Conservation (phyloP, 140 eudicot species). For the Oenanthe javanica region DNA sequence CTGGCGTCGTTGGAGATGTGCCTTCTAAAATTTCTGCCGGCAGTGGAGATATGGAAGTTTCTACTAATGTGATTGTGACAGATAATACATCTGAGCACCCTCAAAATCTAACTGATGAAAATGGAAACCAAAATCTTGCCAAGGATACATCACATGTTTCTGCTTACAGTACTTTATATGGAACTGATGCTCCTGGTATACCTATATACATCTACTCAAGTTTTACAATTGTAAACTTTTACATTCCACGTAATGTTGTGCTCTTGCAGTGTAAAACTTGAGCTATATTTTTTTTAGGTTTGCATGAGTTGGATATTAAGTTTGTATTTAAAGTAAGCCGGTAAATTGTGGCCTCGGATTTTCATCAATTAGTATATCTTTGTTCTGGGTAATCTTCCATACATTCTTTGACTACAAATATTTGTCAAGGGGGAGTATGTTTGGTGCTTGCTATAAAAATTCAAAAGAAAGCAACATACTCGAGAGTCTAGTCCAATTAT, state of each 20-base stretch:
- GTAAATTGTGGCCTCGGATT: no score
- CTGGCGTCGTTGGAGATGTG: conserved; percentile 9
- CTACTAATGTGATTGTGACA: conserved; percentile 20
- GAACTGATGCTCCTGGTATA: conserved; percentile 65
- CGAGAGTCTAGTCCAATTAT: not conserved
- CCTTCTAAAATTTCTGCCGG: conserved; percentile 21
- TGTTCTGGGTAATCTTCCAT: not conserved
- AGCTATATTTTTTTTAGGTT: not conserved
- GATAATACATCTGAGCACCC: conserved; percentile 19
- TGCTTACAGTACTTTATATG: no score
- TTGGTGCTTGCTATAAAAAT: not conserved
- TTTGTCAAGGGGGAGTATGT: not conserved
- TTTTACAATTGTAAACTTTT: not conserved
- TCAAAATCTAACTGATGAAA: conserved; percentile 23
- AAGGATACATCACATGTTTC: no score
- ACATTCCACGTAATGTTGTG: not conserved
- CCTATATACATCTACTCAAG: not conserved
- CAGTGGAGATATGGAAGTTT: conserved; percentile 11
- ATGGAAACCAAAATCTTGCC: conserved; percentile 18
- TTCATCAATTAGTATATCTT: no score
- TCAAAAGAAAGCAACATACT: not conserved
- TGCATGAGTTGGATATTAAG: not conserved
- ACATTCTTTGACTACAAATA: not conserved
- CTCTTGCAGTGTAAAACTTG: not conserved
- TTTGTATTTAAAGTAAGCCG: not conserved